Base-by-base conservation (phyloP, 2,329 filamentous ascomycete species). In the Hysterium pulicare region DNA sequence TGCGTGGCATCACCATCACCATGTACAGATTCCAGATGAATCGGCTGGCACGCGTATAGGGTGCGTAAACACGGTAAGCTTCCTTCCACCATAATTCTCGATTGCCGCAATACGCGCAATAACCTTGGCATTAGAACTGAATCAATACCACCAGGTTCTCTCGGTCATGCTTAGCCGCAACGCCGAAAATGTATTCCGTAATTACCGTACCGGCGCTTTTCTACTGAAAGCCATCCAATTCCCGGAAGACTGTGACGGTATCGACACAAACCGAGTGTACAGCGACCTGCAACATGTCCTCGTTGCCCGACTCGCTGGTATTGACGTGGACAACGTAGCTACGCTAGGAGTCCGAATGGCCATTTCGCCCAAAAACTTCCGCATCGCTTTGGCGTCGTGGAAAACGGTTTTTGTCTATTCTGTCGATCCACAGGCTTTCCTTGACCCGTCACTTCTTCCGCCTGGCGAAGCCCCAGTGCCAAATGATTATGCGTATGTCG, bases 301-400 rank as follows among this genome's bases (percentile, higher is more conserved):
- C 22, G 53, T 59, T 19, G 56, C 56, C 9, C 23, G 46, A 16
- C 54, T 59, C 34, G 42, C 26, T 11, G 46, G 45, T 19, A 38
- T 52, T 1, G 43, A 47, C 19, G 31, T 51, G 2, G 10, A 39
- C 30, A 48, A 51, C 20, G 40, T 50, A n/a, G 52, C 53, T 13
- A 42, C 51, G 4, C 45, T 55, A 9, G 56, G 56, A 7, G 32
- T 57, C 16, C 45, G 47, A 5, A 9, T 58, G 28, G 53, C 53
- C 19, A 32, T 57, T 5, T 57, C 54, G 3, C 48, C 47, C 9
- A 11, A 28, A 5, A 16, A 40, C 13, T 19, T 40, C n/a, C 54
- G 53, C 33, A 57, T 59, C 33, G 56, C 56, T 22, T 47, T 59
- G 17, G 47, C 54, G 4, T 44, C 40, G 5, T 58, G 56, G 54